These are phyloP conservation scores for Mycena vitilis DNA, from an alignment of 768 basidiomycete species.

Conservation along the genomic window DNA sequence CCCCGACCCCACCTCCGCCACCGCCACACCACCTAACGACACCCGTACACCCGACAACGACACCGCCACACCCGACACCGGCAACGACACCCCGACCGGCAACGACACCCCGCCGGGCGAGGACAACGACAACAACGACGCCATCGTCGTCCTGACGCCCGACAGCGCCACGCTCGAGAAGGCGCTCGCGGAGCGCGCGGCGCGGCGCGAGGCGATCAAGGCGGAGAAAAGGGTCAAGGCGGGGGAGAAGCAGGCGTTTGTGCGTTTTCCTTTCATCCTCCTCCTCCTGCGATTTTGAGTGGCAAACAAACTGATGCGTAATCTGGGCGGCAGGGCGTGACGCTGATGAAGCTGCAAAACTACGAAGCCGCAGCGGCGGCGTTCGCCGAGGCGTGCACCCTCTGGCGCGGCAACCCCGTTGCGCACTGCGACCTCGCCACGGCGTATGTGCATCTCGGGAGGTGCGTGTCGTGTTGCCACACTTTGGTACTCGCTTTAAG, in stretches of 20 bases:
- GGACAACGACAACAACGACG: conserved; percentile 29
- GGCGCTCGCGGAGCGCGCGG: conserved; percentile 30
- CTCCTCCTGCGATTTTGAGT: neutral
- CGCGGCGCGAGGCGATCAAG: conserved; percentile 15
- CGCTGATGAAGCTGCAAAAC: conserved; percentile 33
- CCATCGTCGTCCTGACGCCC: conserved; percentile 35
- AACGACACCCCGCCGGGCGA: no score
- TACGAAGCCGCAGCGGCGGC: conserved; percentile 31
- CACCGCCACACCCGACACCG: no score
- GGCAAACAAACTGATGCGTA: no score
- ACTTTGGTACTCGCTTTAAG: neutral
- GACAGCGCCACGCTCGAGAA: conserved; percentile 31
- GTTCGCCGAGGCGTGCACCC: conserved; percentile 29
- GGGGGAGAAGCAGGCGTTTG: conserved; percentile 24
- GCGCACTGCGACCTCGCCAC: conserved; percentile 35
- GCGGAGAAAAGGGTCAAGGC: neutral
- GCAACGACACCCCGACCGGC: no score
- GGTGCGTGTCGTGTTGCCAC: conserved; percentile 13
- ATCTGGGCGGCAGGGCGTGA: conserved; percentile 33
- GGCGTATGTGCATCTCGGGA: conserved; percentile 34
- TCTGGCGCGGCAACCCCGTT: conserved; percentile 33
- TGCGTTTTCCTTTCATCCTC: neutral
- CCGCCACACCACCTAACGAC: no score
- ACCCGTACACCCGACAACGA: no score
- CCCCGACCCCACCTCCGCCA: no score